Evolutionary conservation across 176 grass and related monocot species (phyloP).

Genomic region (Raddia distichophylla): DNA sequence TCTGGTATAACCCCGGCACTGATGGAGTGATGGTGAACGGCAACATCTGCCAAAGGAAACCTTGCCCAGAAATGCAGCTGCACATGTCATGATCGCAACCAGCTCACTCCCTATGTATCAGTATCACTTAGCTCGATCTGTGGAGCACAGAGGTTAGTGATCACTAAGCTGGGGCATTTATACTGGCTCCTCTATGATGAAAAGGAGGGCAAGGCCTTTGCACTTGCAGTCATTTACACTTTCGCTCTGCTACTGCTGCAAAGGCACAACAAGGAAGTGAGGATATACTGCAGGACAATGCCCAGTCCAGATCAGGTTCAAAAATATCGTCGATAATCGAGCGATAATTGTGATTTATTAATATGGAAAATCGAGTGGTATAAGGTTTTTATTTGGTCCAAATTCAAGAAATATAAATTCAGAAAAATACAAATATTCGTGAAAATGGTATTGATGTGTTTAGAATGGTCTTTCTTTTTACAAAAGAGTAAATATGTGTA

Average conservation of each 20-base stretch:
- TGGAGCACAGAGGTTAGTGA: background rate
- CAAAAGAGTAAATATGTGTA: too few relatives aligned
- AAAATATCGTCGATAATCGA: too few relatives aligned
- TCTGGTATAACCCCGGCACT: background rate
- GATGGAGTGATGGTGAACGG: background rate
- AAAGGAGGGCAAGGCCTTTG: background rate
- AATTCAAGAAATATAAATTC: too few relatives aligned
- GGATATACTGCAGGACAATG: conserved; percentile 42
- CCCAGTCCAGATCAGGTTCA: background rate
- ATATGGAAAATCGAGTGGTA: too few relatives aligned
- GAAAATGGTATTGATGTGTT: too few relatives aligned
- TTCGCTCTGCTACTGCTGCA: background rate
- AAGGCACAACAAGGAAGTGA: background rate
- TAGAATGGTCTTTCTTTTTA: too few relatives aligned
- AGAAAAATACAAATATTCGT: too few relatives aligned
- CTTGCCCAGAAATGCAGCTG: conserved; percentile 55
- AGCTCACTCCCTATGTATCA: background rate
- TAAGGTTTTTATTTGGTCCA: too few relatives aligned
- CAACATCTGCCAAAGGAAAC: conserved; percentile 49
- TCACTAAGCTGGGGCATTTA: conserved; percentile 30
- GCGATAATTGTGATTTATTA: too few relatives aligned
- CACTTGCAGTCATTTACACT: background rate
- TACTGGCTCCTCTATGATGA: background rate
- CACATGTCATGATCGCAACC: conserved; percentile 26
- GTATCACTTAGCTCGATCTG: background rate